Evolutionary conservation across 164 flowering plant genomes (phyloP), one percentile per base, ranked within the genome.

Genomic region (Macadamia tetraphylla): DNA sequence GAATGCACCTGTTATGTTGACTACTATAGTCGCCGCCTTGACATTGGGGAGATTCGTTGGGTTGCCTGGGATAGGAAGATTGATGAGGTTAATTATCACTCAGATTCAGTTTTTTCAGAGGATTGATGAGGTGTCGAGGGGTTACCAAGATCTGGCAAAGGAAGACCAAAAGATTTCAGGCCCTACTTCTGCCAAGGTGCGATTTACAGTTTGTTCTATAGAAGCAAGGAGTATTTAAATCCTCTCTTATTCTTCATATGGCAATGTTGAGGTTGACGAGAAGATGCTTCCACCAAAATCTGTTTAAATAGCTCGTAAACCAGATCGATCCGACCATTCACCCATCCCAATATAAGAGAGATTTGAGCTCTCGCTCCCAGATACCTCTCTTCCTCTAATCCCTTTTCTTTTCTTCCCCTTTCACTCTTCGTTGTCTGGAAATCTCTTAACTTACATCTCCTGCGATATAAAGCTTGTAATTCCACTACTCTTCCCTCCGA

Each of bases 51-150:
- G 56, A 12, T 67, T 81, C 62, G 61, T 73, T 1, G 43, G 18
- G 6, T 44, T 67, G 8, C 85, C 82, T 0, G 87, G 86, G 13
- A 78, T 71, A 65, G 89, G 96, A 87, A 58, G 87, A 84, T 0
- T 75, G 94, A 88, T 87, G 70, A 75, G 80, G 77, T 67, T 92
- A 66, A 85, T 92, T 8, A 86, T 88, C 74, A 96, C 98, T 11
- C 98, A 92, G 76, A 74, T 90, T 23, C 77, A 76, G 81, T 92
- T 81, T 66, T 75, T 92, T 81, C 96, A 86, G 81, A 89, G 84
- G 86, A 80, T 86, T 15, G 96, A 90, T 3, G 96, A 80, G 63
- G 90, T 96, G 0, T 74, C 89, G 83, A 75, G 60, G 73, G 79
- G 80, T 46, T 92, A 90, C 23, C 23, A 23, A 23, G 23, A 23